Evolutionary conservation across 441 rosid genomes (phyloP).

Genomic region (Adansonia grandidieri): DNA sequence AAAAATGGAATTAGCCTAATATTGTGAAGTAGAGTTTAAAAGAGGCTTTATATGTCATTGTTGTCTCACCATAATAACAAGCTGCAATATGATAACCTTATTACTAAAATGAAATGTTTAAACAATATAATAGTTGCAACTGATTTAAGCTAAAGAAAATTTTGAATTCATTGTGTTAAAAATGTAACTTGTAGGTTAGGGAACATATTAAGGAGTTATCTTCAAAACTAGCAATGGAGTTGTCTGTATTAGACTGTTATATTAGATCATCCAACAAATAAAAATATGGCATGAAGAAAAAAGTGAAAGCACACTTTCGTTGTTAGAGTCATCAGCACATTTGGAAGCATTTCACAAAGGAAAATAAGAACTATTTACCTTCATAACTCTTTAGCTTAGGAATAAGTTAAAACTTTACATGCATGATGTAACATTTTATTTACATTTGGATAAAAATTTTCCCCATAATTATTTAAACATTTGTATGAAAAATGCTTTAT

Average conservation of each 20-base stretch:
- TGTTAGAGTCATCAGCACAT: too few species aligned
- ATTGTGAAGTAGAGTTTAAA: background rate
- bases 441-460: too few species aligned
- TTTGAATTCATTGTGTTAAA: background rate
- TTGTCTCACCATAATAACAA: background rate
- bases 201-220: background rate
- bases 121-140: background rate
- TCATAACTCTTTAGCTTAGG: too few species aligned
- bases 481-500: too few species aligned
- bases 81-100: background rate
- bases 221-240: background rate
- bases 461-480: too few species aligned
- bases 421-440: too few species aligned
- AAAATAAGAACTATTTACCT: too few species aligned
- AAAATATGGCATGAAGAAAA: too few species aligned
- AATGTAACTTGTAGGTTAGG: background rate
- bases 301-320: too few species aligned
- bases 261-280: background rate
- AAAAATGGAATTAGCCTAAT: background rate
- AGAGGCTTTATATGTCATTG: background rate
- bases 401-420: too few species aligned
- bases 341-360: too few species aligned
- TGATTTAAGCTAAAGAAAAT: background rate
- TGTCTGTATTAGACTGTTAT: background rate
- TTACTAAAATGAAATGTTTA: conserved; percentile 8